Conservation (phyloP, 495 filamentous ascomycete species). For the Choiromyces venosus region DNA sequence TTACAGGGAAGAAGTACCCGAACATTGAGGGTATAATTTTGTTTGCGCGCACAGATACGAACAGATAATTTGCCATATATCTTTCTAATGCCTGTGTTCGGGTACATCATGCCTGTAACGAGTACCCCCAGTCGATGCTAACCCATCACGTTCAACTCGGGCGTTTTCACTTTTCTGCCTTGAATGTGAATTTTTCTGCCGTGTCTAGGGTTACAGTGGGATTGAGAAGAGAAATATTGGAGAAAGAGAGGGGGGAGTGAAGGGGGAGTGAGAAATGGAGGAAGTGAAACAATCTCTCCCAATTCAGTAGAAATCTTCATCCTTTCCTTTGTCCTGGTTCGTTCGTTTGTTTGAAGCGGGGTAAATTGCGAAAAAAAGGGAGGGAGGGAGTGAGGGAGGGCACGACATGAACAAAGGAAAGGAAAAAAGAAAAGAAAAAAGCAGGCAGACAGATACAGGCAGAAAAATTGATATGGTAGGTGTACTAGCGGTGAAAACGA, state of each 20-base stretch:
- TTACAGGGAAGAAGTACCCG: too few species aligned
- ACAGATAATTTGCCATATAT: too few species aligned
- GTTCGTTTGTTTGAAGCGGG: neutral
- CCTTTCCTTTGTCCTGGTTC: neutral
- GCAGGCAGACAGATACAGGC: constrained; percentile 1
- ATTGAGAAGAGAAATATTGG: neutral
- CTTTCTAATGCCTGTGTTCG: too few species aligned
- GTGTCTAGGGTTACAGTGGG: neutral
- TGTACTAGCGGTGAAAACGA: neutral
- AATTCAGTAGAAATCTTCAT: neutral
- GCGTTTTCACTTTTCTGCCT: neutral
- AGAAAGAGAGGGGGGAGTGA: neutral
- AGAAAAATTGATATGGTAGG: neutral
- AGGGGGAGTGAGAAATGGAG: neutral
- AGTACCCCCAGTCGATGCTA: neutral
- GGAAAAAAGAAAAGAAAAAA: neutral
- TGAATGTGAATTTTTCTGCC: neutral
- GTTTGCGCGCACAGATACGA: too few species aligned
- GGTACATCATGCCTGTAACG: too few species aligned
- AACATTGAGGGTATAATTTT: too few species aligned
- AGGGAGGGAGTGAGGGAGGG: neutral
- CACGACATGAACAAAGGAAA: neutral
- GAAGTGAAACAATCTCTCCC: neutral
- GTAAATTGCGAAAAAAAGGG: neutral
- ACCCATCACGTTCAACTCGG: neutral